Evolutionary conservation across 441 rosid species (phyloP).

Genomic region (Rhodomyrtus psidioides): DNA sequence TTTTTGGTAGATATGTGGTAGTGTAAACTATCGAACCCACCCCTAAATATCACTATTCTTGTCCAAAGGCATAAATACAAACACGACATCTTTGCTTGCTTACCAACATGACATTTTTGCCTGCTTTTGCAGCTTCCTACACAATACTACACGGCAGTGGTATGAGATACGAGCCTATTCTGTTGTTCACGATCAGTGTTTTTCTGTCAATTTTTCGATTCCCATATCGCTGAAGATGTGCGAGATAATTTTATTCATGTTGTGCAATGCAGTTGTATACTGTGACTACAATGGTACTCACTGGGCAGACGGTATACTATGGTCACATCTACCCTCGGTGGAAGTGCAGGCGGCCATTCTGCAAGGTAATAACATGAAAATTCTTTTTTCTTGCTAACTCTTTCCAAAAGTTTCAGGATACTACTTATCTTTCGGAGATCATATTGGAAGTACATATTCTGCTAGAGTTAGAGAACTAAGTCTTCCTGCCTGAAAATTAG

Average conservation of each 20-base stretch:
- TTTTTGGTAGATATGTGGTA: neutral
- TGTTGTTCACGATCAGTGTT: neutral
- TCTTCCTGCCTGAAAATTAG: neutral
- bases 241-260: neutral
- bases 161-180: constrained; percentile 11
- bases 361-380: constrained; percentile 25
- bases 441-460: neutral
- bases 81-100: neutral
- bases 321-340: constrained; percentile 47
- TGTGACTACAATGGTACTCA: constrained; percentile 40
- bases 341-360: constrained; percentile 19
- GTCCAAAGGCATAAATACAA: neutral
- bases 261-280: constrained; percentile 51
- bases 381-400: neutral
- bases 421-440: neutral
- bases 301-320: constrained; percentile 56
- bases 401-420: neutral
- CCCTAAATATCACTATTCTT: neutral
- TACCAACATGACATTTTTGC: neutral
- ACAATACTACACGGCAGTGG: constrained; percentile 74
- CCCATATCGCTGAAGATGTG: neutral
- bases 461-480: neutral
- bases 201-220: neutral
- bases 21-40: neutral
- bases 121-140: constrained; percentile 78